phyloP scores from a whole-genome alignment of 495 filamentous ascomycete species.

The Penicillium tannophilum region DNA sequence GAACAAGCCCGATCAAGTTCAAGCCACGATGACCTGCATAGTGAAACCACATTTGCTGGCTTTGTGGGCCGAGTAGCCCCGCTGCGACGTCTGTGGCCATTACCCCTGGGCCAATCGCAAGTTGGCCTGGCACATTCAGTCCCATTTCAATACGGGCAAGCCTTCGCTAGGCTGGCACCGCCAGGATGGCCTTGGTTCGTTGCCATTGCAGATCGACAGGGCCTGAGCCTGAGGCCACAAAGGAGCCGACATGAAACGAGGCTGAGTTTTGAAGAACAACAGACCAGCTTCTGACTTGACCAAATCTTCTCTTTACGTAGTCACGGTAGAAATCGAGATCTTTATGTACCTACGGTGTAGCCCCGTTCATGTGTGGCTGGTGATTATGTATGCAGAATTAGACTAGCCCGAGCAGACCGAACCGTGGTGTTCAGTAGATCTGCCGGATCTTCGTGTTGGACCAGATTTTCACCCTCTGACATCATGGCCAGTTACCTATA shows the following conservation, averaged over 20 bases:
- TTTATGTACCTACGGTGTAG: background rate
- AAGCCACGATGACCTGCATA: background rate
- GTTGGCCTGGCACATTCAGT: background rate
- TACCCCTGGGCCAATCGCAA: background rate
- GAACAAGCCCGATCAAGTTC: background rate
- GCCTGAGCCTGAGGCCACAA: too few relatives aligned
- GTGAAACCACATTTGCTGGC: background rate
- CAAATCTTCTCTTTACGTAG: background rate
- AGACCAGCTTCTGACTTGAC: background rate
- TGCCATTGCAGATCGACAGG: background rate
- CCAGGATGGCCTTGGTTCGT: constrained; percentile 1
- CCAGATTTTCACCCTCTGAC: background rate
- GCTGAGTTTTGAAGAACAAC: background rate
- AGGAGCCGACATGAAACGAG: background rate
- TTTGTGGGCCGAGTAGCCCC: background rate
- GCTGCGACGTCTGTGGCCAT: background rate
- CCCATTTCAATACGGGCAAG: background rate
- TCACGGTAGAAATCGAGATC: background rate
- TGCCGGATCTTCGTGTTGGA: constrained; percentile 3
- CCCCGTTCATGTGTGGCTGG: background rate
- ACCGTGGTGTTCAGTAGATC: constrained; percentile 4
- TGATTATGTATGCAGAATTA: background rate
- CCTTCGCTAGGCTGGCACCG: background rate
- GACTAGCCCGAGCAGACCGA: background rate
- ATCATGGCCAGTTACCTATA: background rate